Base-by-base conservation (phyloP, 1,284 basidiomycete species). In the Papiliotrema nemorosa region DNA sequence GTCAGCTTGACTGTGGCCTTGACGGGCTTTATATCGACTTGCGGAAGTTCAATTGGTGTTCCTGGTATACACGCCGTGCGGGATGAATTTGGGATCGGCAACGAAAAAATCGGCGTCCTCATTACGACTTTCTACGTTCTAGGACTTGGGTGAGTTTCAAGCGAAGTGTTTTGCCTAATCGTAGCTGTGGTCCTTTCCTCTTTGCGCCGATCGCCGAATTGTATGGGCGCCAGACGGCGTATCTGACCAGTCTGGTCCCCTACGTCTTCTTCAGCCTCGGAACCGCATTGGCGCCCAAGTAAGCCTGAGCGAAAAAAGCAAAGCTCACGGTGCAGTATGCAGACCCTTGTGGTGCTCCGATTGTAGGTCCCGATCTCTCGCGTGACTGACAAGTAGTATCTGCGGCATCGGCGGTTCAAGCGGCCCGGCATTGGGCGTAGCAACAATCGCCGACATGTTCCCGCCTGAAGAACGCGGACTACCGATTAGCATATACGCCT, bases 161-260 rank as follows among this genome's bases (percentile, higher is more conserved):
- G n/a, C 18, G 22, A 25, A 41, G 21, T 16, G 29, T 9, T 20
- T 37, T 59, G 64, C 3, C 55, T 63, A 3, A 21, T 26, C 7
- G 1, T 43, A 69, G 69, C 10, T 49, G 55, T 7, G 77, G 77
- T 0, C 77, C 77, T 1, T 78, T 78, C 58, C 34, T 78, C 9
- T 75, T 78, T 44, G 74, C 77, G 0, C 77, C 77, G 0, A 69
- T 76, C 10, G 68, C 67, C 4, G 77, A 78, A 62, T 68, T 78
- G 16, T 75, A 73, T 29, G 77, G 77, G 3, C 54, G 77, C 0
- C 74, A 75, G 49, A 57, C 65, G 0, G 75, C 76, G 0, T 78
- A 78, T 51, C 52, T 64, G 9, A 53, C 53, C 21, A 59, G 55
- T 33, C 63, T 68, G 43, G 22, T 53, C 0, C 48, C 65, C 13